Conservation (phyloP, 306 rosid species). For the Medicago lupulina region DNA sequence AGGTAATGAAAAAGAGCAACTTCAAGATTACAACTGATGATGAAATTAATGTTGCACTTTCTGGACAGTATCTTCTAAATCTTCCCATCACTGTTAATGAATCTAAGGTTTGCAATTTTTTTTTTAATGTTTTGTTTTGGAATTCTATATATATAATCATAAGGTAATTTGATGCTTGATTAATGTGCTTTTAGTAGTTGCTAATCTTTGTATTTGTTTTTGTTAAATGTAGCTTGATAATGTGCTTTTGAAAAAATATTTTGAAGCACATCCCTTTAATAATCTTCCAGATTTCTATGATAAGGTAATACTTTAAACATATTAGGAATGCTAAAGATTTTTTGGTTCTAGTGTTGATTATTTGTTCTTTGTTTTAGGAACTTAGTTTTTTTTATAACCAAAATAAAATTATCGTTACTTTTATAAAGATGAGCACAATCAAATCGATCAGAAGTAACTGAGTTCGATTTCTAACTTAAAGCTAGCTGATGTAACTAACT, state of each 20-base stretch:
- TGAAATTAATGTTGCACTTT: constrained; percentile 80
- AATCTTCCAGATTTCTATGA: constrained; percentile 81
- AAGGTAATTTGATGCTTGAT: constrained; percentile 29
- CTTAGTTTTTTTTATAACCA: not conserved
- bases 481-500: not conserved
- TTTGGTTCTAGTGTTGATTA: not conserved
- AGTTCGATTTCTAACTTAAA: too few relatives aligned
- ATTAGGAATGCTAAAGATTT: not conserved
- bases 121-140: not conserved
- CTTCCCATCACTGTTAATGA: constrained; percentile 89
- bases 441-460: too few relatives aligned
- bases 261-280: constrained; percentile 55
- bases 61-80: constrained; percentile 91
- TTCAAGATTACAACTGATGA: constrained; percentile 79
- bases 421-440: too few relatives aligned
- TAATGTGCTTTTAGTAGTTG: constrained; percentile 32
- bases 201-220: constrained; percentile 36
- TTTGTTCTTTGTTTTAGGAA: not conserved
- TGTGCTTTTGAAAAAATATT: constrained; percentile 70
- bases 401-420: too few relatives aligned
- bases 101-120: constrained; percentile 65
- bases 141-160: not conserved
- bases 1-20: constrained; percentile 92
- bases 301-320: constrained; percentile 61
- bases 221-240: constrained; percentile 75